Evolutionary conservation across 805 yeast genomes (phyloP), one percentile per base, ranked within the genome.

Genomic region (Myxozyma neotropica): DNA sequence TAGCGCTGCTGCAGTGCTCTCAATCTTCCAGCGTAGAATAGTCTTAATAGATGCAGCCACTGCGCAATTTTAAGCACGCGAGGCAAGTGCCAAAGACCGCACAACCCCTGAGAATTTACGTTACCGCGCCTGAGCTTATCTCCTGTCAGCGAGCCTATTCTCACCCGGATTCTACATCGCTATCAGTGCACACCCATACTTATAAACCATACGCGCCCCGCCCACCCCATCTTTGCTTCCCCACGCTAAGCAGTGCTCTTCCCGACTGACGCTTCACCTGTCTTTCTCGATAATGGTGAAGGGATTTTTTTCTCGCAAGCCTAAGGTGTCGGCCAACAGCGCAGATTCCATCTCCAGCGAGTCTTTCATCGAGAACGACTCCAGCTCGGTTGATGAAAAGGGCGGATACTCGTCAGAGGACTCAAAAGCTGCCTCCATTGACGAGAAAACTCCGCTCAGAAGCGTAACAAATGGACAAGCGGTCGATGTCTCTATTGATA

Each of bases 391-490:
- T 15, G 53, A 48, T 17, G 58, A 55, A 19, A 55, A 55, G 48
- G 38, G 35, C 2, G 36, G 48, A 19, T 27, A 43, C 36, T 15
- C 31, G 7, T 45, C 42, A 1, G 51, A 36, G n/a, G 44, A 33
- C 8, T 39, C 46, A 3, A 38, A 42, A 7, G 23, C 31, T 24
- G 50, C 47, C 24, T 19, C 36, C 17, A 51, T 49, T 31, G 48
- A 45, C 42, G 59, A 55, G 35, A 55, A 33, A 23, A 55, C 59
- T n/a, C 59, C 59, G 8, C 59, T 55, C 40, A 55, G 43, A 46
- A 23, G 48, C 13, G 59, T 55, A 5, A 44, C 51, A 10, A 53
- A 40, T 38, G 59, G 59, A 17, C 24, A n/a, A 7, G 31, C 26
- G 12, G 12, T 15, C 1, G 53, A 48, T 29, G 33, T 36, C 12